Evolutionary conservation across 306 rosid genomes (phyloP).

Genomic region (Quercus ilex): DNA sequence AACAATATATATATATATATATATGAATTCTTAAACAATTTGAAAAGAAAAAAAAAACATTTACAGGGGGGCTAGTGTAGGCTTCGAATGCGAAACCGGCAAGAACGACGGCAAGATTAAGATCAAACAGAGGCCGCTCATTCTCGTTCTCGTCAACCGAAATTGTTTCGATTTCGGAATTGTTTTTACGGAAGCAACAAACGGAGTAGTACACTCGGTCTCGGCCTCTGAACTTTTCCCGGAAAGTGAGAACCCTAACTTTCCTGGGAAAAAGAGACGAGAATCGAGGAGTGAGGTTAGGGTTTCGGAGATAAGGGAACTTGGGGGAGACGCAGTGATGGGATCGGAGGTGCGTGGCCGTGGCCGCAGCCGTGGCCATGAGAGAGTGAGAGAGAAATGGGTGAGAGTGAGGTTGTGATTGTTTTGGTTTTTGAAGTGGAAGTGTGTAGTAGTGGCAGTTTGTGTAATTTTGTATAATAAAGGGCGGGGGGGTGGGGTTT

Average conservation of each 20-base stretch:
- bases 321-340: slow-evolving; percentile 28
- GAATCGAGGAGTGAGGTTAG: slow-evolving; percentile 25
- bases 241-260: slow-evolving; percentile 22
- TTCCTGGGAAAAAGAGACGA: slow-evolving; percentile 27
- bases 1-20: too few relatives aligned
- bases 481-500: background rate
- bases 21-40: background rate
- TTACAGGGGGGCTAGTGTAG: slow-evolving; percentile 72
- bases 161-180: slow-evolving; percentile 34
- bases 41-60: background rate
- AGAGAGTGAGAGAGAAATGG: background rate
- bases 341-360: slow-evolving; percentile 38
- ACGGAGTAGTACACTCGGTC: slow-evolving; percentile 33
- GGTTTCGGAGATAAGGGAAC: slow-evolving; percentile 1
- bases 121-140: slow-evolving; percentile 70
- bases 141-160: slow-evolving; percentile 30
- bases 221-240: slow-evolving; percentile 6
- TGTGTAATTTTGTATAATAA: slow-evolving; percentile 18
- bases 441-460: slow-evolving; percentile 21
- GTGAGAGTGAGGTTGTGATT: background rate
- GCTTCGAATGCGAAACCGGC: slow-evolving; percentile 96
- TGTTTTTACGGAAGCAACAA: slow-evolving; percentile 39
- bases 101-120: slow-evolving; percentile 82
- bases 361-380: slow-evolving; percentile 11
- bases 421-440: background rate